Percentiles rank a stretch among this genome's conserved stretches.
phyloP scores from a whole-genome alignment of 306 rosid species.

The Citrullus mucosospermus region DNA sequence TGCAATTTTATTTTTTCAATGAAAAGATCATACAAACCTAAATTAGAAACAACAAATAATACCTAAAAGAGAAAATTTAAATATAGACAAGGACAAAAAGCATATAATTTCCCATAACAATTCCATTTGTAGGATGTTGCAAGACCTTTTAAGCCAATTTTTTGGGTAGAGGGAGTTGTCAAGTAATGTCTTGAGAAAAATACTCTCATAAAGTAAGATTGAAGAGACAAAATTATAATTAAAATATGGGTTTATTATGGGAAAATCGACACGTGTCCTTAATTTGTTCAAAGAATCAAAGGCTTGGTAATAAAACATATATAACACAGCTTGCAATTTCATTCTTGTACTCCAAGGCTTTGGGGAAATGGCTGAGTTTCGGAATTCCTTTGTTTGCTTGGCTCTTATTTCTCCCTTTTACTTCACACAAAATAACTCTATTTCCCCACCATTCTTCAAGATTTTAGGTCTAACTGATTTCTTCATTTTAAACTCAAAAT shows the following conservation, averaged over 20 bases:
- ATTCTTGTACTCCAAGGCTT: conserved; percentile 24
- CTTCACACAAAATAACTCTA: conserved; percentile 14
- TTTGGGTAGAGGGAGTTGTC: background rate
- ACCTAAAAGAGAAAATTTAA: background rate
- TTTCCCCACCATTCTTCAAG: background rate
- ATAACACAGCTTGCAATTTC: background rate
- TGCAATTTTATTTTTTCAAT: no score
- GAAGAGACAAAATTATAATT: background rate
- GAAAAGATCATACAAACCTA: background rate
- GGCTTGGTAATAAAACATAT: background rate
- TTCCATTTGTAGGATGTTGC: background rate
- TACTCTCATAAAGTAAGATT: background rate
- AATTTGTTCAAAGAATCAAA: background rate
- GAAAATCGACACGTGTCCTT: background rate
- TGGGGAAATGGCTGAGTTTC: conserved; percentile 4
- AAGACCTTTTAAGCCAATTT: background rate
- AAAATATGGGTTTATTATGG: background rate
- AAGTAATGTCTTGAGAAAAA: background rate
- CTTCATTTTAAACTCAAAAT: background rate
- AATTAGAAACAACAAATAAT: background rate
- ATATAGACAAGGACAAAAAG: background rate
- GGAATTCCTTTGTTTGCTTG: background rate
- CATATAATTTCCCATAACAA: background rate
- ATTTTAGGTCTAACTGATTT: background rate
- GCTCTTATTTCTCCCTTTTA: conserved; percentile 14